Evolutionary conservation across 805 yeast genomes (phyloP).

Genomic region (Clavispora vitiphila): DNA sequence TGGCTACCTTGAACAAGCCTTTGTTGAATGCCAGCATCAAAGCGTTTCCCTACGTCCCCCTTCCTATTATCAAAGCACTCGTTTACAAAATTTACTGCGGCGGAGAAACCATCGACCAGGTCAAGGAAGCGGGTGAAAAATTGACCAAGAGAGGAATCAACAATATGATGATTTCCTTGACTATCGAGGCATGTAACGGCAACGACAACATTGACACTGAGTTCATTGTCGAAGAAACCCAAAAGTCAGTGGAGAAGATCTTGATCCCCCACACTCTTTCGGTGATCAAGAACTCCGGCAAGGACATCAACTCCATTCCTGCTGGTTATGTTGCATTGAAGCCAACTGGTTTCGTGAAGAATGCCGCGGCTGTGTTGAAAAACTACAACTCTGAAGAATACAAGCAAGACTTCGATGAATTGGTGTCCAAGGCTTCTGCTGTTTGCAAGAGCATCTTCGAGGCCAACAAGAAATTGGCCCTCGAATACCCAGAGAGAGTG

Average conservation of each 20-base stretch:
- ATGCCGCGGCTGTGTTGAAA: conserved; percentile 69
- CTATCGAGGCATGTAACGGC: conserved; percentile 91
- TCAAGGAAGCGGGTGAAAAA: conserved; percentile 62
- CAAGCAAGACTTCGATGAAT: conserved; percentile 43
- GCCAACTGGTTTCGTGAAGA: conserved; percentile 81
- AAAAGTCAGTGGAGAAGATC: conserved; percentile 61
- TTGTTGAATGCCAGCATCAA: conserved; percentile 57
- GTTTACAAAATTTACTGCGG: conserved; percentile 88
- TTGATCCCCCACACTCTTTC: conserved; percentile 66
- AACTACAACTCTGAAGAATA: conserved; percentile 50
- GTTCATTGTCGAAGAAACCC: conserved; percentile 58
- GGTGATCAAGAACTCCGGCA: conserved; percentile 44
- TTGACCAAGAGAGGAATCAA: conserved; percentile 71
- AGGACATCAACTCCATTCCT: conserved; percentile 62
- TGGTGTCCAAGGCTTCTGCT: conserved; percentile 61
- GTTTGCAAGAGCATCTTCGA: conserved; percentile 55
- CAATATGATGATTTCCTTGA: conserved; percentile 92
- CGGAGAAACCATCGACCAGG: conserved; percentile 73
- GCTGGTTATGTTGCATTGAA: conserved; percentile 91
- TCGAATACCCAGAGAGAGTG: conserved; percentile 55
- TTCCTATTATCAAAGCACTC: conserved; percentile 60
- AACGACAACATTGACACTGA: conserved; percentile 54
- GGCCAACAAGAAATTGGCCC: conserved; percentile 46
- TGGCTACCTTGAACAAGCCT: conserved; percentile 61
- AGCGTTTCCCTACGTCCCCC: conserved; percentile 71